Conservation (phyloP, 2,329 filamentous ascomycete species). For the Endothia cerciana region DNA sequence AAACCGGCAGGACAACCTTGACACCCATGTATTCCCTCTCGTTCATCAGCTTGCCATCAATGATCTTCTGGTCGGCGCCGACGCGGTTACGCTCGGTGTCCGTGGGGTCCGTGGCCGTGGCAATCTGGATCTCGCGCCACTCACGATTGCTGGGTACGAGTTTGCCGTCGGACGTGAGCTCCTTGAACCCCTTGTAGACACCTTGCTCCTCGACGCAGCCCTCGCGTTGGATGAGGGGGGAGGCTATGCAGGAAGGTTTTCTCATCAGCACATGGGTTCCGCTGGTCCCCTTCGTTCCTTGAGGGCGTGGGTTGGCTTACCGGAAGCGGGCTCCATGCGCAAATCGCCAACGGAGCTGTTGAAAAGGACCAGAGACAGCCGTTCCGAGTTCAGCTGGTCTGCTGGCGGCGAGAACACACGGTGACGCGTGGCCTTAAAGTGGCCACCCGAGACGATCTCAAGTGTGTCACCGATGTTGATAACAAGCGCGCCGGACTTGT, state of each 20-base stretch:
- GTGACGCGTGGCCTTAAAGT: slow-evolving; percentile 51
- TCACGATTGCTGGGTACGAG: slow-evolving; percentile 50
- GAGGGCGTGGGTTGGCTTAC: slow-evolving; percentile 4
- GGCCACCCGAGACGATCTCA: slow-evolving; percentile 50
- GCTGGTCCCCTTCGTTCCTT: background rate
- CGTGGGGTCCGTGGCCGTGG: slow-evolving; percentile 47
- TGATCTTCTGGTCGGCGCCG: slow-evolving; percentile 46
- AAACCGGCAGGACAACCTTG: slow-evolving; percentile 49
- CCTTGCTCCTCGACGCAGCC: slow-evolving; percentile 49
- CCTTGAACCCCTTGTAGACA: slow-evolving; percentile 51
- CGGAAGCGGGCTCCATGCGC: slow-evolving; percentile 44
- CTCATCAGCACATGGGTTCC: background rate
- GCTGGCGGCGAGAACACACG: slow-evolving; percentile 47
- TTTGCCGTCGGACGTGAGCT: slow-evolving; percentile 43
- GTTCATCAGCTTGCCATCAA: slow-evolving; percentile 50
- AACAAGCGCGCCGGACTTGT: slow-evolving; percentile 50
- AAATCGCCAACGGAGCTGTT: slow-evolving; percentile 51
- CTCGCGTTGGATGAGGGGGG: slow-evolving; percentile 40
- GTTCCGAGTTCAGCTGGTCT: slow-evolving; percentile 45
- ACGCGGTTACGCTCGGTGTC: slow-evolving; percentile 45
- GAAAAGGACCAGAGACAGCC: slow-evolving; percentile 48
- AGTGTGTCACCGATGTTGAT: slow-evolving; percentile 52
- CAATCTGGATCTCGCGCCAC: slow-evolving; percentile 55
- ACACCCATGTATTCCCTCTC: slow-evolving; percentile 52
- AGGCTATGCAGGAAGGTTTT: slow-evolving; percentile 26